Evolutionary conservation across 2,329 filamentous ascomycete species (phyloP), one percentile per base, ranked within the genome.

Genomic region (Didymella sp.): DNA sequence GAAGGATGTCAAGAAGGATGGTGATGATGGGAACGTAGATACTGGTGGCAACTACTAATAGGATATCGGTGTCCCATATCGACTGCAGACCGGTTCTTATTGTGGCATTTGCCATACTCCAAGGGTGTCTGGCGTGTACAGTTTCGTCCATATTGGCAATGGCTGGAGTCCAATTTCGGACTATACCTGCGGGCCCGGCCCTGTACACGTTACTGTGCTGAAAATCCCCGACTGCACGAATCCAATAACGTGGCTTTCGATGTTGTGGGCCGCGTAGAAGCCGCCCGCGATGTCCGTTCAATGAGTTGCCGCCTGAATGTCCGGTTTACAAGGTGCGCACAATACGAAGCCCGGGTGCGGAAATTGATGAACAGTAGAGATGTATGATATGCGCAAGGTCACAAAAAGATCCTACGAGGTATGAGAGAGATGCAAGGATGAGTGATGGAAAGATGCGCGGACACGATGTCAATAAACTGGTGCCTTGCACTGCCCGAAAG

Each of bases 1-100:
- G 35, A 40, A 64, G 21, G 2, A 64, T 11, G 2, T 61, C 60
- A 8, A 64, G n/a, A 13, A 64, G 25, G 6, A 61, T 55, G 19
- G 52, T 25, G 17, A 59, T 2, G 12, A 25, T 21, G 13, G 47
- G 12, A 13, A 38, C 12, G 12, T 33, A 7, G 21, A 50, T 50
- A 13, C 22, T 48, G 45, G 38, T 33, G 22, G 27, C 41, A 17
- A 50, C 25, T 4, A 35, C 33, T 12, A 50, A 22, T 17, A 46
- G 33, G 12, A 49, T 13, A 6, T 53, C 45, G 6, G 30, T 7
- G 9, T 21, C 11, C 33, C 35, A 42, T 42, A 25, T 9, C n/a
- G 45, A 21, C 27, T 28, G 27, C 22, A 30, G 40, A 3, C 21
- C 33, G n/a, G 40, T 33, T 53, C 45, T 44, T 40, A 52, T 25